Base-by-base conservation (phyloP, 768 basidiomycete genomes). In the Polyporus arcularius region DNA sequence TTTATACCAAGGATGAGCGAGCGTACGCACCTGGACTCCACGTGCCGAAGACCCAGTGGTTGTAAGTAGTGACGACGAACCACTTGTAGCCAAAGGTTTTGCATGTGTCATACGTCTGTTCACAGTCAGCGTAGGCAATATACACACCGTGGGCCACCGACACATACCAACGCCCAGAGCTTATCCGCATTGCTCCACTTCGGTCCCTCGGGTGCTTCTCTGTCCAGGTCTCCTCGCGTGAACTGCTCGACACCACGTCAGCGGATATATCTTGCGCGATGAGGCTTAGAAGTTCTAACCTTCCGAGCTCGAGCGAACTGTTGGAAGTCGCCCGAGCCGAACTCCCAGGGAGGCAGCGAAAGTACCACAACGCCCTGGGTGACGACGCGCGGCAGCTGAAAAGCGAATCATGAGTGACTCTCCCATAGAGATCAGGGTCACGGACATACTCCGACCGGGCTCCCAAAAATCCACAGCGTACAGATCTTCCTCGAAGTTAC, bases 1-100 rank as follows among this genome's bases (percentile, higher is more conserved):
- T 5, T 18, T 30, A 5, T 1, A 14, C 1, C 45, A 4, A 21
- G 15, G 26, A 26, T 4, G 16, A 16, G 3, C 18, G 30, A 2
- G 12, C 3, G 30, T 18, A 39, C 58, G 18, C 35, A 63, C 62
- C 54, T 21, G 39, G 18, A n/a, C 62, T 63, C 53, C 53, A 63
- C 1, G 57, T 59, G 30, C 62, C 62, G 35, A 63, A 63, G 9
- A 63, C 40, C 62, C 62, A 63, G 9, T 59, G n/a, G 14, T 47
- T 38, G 40, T 63, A 63, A 15, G 53, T 59, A 1, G 62, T 63
- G 12, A 63, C 48, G 16, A 59, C 58, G 45, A 63, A 63, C 57
- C 62, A 59, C 16, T 57, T 38, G 40, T 54, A 58, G 11, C 45
- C 54, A 28, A 48, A 48, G 6, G 51, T 39, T 16, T 48, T 43